These are phyloP conservation scores for Cubamyces lactineus DNA, from an alignment of 768 basidiomycete species.

Conservation along the genomic window DNA sequence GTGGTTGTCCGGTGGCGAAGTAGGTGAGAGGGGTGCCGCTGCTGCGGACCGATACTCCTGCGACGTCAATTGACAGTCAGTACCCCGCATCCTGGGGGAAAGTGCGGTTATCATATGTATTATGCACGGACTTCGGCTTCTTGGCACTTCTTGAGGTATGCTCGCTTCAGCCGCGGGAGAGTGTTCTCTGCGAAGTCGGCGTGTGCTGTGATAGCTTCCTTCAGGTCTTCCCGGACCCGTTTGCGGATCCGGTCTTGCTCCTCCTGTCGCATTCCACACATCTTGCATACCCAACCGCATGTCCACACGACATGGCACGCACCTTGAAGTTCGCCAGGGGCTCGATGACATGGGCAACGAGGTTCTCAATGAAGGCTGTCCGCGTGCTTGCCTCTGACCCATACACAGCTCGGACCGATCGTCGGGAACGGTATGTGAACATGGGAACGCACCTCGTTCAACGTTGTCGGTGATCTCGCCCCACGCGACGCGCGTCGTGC, in stretches of 20 bases:
- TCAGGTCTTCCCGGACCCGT: slow-evolving; percentile 89
- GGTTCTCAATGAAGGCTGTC: slow-evolving; percentile 73
- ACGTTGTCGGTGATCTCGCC: slow-evolving; percentile 82
- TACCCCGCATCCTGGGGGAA: not conserved
- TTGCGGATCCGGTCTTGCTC: slow-evolving; percentile 91
- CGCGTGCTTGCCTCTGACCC: slow-evolving; percentile 77
- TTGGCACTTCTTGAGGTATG: slow-evolving; percentile 82
- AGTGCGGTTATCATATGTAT: not conserved
- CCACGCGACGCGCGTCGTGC: slow-evolving; percentile 76
- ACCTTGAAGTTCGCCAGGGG: slow-evolving; percentile 73
- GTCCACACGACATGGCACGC: slow-evolving; percentile 8
- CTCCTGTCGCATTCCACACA: slow-evolving; percentile 52
- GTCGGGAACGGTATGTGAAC: not conserved
- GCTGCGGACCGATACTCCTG: slow-evolving; percentile 71
- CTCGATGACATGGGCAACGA: slow-evolving; percentile 73
- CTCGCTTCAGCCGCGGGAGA: slow-evolving; percentile 79
- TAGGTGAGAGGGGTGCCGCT: slow-evolving; percentile 43
- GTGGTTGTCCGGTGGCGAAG: slow-evolving; percentile 35
- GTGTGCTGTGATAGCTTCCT: slow-evolving; percentile 75
- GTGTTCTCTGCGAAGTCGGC: slow-evolving; percentile 78
- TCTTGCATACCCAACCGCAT: not conserved
- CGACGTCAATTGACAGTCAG: slow-evolving; percentile 12
- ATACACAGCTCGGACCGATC: not conserved
- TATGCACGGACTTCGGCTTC: slow-evolving; percentile 73
- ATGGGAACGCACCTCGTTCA: slow-evolving; percentile 63